These are phyloP conservation scores for Ramaria sp. DNA, from an alignment of 768 basidiomycete genomes.

Conservation along the genomic window DNA sequence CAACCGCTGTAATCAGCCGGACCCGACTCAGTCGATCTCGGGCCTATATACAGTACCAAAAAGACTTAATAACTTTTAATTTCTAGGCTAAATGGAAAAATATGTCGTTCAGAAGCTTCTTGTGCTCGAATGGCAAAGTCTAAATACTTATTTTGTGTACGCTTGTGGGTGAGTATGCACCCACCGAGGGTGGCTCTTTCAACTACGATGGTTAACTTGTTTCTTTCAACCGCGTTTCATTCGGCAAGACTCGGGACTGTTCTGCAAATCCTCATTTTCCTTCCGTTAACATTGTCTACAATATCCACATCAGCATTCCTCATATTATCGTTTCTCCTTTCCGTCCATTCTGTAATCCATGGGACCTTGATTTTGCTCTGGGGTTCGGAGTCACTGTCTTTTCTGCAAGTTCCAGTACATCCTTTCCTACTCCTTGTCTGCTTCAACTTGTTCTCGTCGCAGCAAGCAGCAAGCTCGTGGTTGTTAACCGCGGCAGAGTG, in stretches of 20 bases:
- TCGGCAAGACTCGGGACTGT: constrained; percentile 47
- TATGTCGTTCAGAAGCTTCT: no score
- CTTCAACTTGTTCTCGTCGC: constrained; percentile 69
- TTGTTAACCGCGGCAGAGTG: constrained; percentile 46
- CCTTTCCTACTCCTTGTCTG: constrained; percentile 77
- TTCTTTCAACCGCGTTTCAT: constrained; percentile 3
- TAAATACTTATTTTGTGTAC: no score
- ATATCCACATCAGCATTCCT: constrained; percentile 74
- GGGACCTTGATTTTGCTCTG: constrained; percentile 66
- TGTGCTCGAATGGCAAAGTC: no score
- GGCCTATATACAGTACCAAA: no score
- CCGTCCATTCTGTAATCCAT: constrained; percentile 70
- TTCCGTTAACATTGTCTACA: constrained; percentile 77
- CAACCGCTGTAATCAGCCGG: no score
- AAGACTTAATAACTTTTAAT: no score
- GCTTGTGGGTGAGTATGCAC: no score
- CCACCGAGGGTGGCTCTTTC: neutral
- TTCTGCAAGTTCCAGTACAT: constrained; percentile 80
- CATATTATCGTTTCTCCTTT: constrained; percentile 67
- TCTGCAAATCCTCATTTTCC: constrained; percentile 71
- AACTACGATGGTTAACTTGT: neutral
- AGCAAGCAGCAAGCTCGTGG: constrained; percentile 26
- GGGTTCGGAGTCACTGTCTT: constrained; percentile 59
- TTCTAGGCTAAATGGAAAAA: no score
- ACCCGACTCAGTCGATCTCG: no score